phyloP scores from a whole-genome alignment of 805 yeast species.

The Metschnikowia koreensis region DNA sequence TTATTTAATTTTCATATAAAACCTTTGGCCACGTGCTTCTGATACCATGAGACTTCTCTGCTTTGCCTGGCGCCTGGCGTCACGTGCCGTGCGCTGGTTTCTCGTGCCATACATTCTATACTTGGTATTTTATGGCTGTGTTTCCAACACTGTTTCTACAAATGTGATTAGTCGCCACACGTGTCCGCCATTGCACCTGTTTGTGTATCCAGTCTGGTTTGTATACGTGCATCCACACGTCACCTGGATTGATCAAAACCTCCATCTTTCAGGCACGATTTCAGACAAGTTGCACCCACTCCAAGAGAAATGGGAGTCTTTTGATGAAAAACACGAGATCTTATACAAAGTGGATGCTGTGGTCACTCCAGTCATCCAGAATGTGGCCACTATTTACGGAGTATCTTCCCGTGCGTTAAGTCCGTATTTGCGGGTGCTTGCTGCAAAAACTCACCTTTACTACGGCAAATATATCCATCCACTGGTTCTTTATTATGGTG shows the following conservation, averaged over 20 bases:
- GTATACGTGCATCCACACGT: slow-evolving; percentile 3
- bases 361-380: background rate
- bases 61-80: background rate
- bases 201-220: slow-evolving; percentile 12
- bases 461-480: slow-evolving; percentile 12
- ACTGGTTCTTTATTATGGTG: slow-evolving; percentile 12
- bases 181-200: slow-evolving; percentile 11
- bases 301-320: background rate
- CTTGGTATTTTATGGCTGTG: slow-evolving; percentile 12
- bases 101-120: slow-evolving; percentile 12
- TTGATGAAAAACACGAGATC: slow-evolving; percentile 8
- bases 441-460: slow-evolving; percentile 1
- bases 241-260: slow-evolving; percentile 3
- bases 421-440: background rate
- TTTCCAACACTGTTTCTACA: background rate
- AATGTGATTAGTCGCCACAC: slow-evolving; percentile 8
- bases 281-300: slow-evolving; percentile 1
- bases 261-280: slow-evolving; percentile 1
- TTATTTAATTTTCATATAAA: background rate
- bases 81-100: slow-evolving; percentile 1
- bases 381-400: background rate
- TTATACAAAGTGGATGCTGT: slow-evolving; percentile 2
- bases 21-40: background rate
- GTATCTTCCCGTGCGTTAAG: background rate
- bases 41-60: background rate